Conservation (phyloP, 2,329 filamentous ascomycete genomes). For the Colletotrichum destructivum region DNA sequence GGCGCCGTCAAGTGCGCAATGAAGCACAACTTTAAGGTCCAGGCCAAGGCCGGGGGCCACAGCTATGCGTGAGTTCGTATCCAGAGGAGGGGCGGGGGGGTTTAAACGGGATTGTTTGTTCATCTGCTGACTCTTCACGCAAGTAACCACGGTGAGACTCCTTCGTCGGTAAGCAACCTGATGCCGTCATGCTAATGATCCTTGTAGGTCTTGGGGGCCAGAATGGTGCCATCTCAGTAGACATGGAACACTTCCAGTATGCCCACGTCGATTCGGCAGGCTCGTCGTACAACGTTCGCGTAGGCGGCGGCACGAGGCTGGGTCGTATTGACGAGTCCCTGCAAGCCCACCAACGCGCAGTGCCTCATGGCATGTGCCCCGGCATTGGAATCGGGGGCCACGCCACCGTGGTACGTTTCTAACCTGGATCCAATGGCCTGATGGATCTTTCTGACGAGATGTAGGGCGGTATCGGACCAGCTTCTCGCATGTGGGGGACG, state of each 20-base stretch:
- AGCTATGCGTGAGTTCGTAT: constrained; percentile 67
- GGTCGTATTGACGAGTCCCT: constrained; percentile 65
- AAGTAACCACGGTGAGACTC: constrained; percentile 24
- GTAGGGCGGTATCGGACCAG: constrained; percentile 69
- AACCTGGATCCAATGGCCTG: background rate
- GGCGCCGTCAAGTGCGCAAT: constrained; percentile 70
- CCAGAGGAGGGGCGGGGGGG: too few relatives aligned
- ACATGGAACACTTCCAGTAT: constrained; percentile 66
- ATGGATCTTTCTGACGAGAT: background rate
- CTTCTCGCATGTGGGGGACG: constrained; percentile 72
- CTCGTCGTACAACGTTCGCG: constrained; percentile 60
- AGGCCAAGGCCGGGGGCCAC: constrained; percentile 75
- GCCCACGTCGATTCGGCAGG: constrained; percentile 66
- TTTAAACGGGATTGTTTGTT: too few relatives aligned
- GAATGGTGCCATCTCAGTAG: constrained; percentile 67
- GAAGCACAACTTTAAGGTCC: constrained; percentile 65
- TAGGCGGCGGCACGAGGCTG: constrained; percentile 67
- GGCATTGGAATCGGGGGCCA: constrained; percentile 72
- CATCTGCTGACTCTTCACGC: background rate
- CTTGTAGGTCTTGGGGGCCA: constrained; percentile 60
- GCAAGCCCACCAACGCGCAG: constrained; percentile 65
- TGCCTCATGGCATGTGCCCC: constrained; percentile 72
- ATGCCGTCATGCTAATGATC: background rate
- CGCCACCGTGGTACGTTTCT: constrained; percentile 64
- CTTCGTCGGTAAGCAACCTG: background rate